phyloP scores from a whole-genome alignment of 2,329 filamentous ascomycete genomes.

The Colletotrichum eremochloae region DNA sequence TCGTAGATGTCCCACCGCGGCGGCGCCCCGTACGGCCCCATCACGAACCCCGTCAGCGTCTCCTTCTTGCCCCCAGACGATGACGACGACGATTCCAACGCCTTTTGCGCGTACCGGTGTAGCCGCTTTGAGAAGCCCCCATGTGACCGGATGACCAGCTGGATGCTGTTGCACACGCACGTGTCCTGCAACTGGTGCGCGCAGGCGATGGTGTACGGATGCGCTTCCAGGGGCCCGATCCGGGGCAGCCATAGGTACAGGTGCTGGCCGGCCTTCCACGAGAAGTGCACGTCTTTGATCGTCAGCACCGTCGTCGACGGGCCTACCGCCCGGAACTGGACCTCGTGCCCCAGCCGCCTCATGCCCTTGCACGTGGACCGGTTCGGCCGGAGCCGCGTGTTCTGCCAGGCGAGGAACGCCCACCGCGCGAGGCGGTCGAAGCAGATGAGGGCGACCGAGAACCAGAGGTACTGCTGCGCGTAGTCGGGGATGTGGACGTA shows the following conservation, averaged over 20 bases:
- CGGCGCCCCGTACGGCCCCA: constrained; percentile 69
- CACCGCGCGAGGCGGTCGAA: constrained; percentile 72
- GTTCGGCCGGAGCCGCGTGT: constrained; percentile 58
- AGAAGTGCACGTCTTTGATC: constrained; percentile 71
- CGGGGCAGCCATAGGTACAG: constrained; percentile 72
- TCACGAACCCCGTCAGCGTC: constrained; percentile 62
- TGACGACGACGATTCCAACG: background rate
- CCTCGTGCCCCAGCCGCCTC: constrained; percentile 65
- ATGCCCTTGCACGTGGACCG: constrained; percentile 61
- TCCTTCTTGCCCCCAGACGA: constrained; percentile 33
- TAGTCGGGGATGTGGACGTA: constrained; percentile 73
- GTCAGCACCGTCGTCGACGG: constrained; percentile 68
- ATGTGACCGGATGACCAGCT: constrained; percentile 69
- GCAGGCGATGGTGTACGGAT: constrained; percentile 73
- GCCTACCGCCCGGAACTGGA: constrained; percentile 63
- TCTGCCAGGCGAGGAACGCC: constrained; percentile 64
- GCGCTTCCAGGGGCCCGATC: constrained; percentile 67
- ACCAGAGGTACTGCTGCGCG: constrained; percentile 74
- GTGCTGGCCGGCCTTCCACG: constrained; percentile 71
- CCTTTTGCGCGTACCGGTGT: constrained; percentile 53
- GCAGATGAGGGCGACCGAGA: constrained; percentile 71
- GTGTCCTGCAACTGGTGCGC: constrained; percentile 64
- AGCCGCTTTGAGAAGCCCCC: constrained; percentile 69
- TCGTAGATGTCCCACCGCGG: constrained; percentile 71
- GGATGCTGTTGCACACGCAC: constrained; percentile 71